phyloP scores from a whole-genome alignment of 2,329 filamentous ascomycete species.

The Ceratocystis ficicola region DNA sequence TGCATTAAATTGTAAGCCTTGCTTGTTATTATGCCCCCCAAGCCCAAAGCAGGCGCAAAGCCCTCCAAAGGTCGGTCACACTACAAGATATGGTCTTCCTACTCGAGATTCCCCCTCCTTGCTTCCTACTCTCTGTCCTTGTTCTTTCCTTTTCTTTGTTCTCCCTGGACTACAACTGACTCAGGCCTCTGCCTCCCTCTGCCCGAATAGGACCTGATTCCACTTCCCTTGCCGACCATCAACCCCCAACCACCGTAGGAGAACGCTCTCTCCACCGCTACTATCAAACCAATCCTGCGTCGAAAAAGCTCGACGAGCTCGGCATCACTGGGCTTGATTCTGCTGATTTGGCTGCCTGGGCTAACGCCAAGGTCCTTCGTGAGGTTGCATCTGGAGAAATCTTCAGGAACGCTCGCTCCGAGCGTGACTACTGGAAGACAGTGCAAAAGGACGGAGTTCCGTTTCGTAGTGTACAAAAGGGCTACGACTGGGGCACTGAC shows the following conservation, averaged over 20 bases:
- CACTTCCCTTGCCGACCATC: constrained; percentile 16
- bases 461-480: constrained; percentile 33
- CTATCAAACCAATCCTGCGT: constrained; percentile 40
- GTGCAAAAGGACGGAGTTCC: constrained; percentile 42
- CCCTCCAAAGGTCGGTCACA: constrained; percentile 24
- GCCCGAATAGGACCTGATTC: constrained; percentile 27
- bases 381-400: constrained; percentile 31
- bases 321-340: constrained; percentile 37
- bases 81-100: background rate
- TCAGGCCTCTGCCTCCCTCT: constrained; percentile 11
- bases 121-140: constrained; percentile 2
- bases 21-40: constrained; percentile 30
- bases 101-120: background rate
- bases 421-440: constrained; percentile 47
- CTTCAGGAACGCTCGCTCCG: constrained; percentile 35
- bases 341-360: constrained; percentile 39
- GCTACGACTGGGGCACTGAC: constrained; percentile 38
- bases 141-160: background rate
- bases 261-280: constrained; percentile 38
- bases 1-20: constrained; percentile 5
- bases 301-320: constrained; percentile 34
- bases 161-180: too few species aligned
- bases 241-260: constrained; percentile 36
- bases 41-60: constrained; percentile 31
- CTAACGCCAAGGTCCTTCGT: constrained; percentile 36